Conservation (phyloP, 2,329 filamentous ascomycete species). For the Leptodontidium sp. region DNA sequence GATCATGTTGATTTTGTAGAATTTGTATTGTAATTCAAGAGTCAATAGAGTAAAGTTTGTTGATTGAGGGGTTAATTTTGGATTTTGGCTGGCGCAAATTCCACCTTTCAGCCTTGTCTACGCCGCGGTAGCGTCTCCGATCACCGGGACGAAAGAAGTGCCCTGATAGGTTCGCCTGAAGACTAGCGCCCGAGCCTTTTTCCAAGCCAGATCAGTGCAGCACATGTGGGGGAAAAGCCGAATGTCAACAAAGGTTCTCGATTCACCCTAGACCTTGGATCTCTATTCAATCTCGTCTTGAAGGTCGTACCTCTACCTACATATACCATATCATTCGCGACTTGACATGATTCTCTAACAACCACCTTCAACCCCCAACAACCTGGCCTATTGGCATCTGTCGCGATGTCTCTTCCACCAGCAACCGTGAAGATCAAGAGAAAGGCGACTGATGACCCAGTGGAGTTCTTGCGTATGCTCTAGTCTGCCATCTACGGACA, state of each 20-base stretch:
- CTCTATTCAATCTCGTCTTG: not conserved
- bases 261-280: not conserved
- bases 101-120: conserved; percentile 7
- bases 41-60: not conserved
- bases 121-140: conserved; percentile 2
- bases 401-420: conserved; percentile 45
- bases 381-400: not conserved
- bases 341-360: not conserved
- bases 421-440: conserved; percentile 46
- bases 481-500: not conserved
- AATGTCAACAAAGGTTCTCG: conserved; percentile 11
- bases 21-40: not conserved
- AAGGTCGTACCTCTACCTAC: not conserved
- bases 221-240: conserved; percentile 1
- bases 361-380: not conserved
- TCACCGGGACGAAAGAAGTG: not conserved
- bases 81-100: not conserved
- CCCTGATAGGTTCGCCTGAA: not conserved
- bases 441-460: conserved; percentile 46
- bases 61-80: conserved; percentile 8
- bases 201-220: not conserved
- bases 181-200: not conserved
- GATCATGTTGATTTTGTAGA: conserved; percentile 24
- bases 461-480: conserved; percentile 46
- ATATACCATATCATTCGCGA: not conserved